Conservation (phyloP, 2,329 filamentous ascomycete species). For the Colletotrichum sp. region DNA sequence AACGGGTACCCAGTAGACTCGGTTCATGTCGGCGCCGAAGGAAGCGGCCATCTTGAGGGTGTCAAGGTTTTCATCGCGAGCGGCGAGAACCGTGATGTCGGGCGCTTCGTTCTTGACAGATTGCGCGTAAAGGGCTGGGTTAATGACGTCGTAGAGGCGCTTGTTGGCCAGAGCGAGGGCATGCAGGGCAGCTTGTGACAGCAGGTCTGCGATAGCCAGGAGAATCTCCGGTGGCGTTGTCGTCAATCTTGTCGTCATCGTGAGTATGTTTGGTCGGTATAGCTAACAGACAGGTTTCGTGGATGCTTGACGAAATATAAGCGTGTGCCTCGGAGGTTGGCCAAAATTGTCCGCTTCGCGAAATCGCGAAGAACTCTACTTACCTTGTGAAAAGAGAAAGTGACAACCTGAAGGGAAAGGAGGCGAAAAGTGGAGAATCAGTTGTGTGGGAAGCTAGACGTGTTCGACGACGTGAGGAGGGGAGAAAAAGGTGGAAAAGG, state of each 20-base stretch:
- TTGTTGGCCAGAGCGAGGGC: not conserved
- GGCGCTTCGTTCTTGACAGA: not conserved
- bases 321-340: no score
- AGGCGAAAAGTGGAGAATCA: no score
- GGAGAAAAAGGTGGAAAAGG: no score
- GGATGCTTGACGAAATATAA: no score
- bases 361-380: no score
- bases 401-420: no score
- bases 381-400: no score
- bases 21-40: not conserved
- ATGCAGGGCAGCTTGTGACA: not conserved
- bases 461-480: no score
- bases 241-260: not conserved
- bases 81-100: not conserved
- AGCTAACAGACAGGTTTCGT: no score
- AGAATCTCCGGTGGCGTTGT: not conserved
- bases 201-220: not conserved
- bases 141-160: not conserved
- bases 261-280: rapidly evolving
- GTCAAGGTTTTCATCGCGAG: not conserved
- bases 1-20: not conserved
- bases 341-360: no score
- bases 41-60: not conserved
- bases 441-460: no score
- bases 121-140: not conserved